Evolutionary conservation across 352 stramenopile genomes (phyloP).

Genomic region (Pilasporangium apinafurcum): DNA sequence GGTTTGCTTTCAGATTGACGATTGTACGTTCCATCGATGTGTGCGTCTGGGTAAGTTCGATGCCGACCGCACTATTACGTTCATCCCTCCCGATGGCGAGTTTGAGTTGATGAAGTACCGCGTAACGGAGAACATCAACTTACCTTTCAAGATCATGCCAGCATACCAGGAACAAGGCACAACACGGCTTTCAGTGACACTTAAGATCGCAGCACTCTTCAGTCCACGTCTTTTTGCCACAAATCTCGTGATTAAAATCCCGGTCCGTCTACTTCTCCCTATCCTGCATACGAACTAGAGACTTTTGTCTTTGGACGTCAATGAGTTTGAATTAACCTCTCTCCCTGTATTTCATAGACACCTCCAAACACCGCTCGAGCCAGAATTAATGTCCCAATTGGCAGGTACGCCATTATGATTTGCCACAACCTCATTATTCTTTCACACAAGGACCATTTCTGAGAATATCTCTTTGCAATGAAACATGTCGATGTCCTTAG

Average conservation of each 20-base stretch:
- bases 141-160: conserved; percentile 97
- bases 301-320: conserved; percentile 47
- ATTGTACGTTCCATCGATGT: conserved; percentile 98
- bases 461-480: not conserved
- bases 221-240: conserved; percentile 94
- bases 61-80: conserved; percentile 95
- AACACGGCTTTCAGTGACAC: conserved; percentile 67
- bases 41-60: conserved; percentile 98
- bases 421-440: not conserved
- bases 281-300: not conserved
- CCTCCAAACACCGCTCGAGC: conserved; percentile 95
- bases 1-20: conserved; percentile 90
- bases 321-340: not conserved
- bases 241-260: conserved; percentile 96
- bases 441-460: not conserved
- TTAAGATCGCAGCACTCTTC: conserved; percentile 92
- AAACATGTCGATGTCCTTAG: conserved; percentile 23
- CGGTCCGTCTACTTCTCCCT: conserved; percentile 26
- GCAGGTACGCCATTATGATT: conserved; percentile 26
- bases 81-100: conserved; percentile 97
- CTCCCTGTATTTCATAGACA: conserved; percentile 17
- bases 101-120: conserved; percentile 99
- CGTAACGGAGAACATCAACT: conserved; percentile 96
- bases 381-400: conserved; percentile 94
- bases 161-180: conserved; percentile 94